Evolutionary conservation across 75 land plant genomes (phyloP).

Genomic region (Pseudotsuga menziesii): DNA sequence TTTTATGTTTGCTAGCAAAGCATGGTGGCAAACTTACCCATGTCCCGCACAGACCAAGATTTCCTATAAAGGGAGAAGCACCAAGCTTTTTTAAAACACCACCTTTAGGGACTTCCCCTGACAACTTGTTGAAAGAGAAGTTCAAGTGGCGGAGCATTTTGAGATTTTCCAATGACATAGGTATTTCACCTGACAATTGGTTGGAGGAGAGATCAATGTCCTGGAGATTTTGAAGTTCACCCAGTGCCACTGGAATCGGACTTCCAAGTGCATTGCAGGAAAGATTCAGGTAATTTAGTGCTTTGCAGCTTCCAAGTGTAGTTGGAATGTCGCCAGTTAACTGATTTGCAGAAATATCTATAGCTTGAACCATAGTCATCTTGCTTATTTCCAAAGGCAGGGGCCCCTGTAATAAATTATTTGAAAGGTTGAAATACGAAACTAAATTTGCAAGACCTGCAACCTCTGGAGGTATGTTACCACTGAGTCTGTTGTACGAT

Average conservation of each 20-base stretch:
- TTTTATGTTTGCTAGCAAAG: background rate
- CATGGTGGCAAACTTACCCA: background rate
- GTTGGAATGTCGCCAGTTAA: slow-evolving; percentile 21
- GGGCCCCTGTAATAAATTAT: background rate
- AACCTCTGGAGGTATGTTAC: background rate
- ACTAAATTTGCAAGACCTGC: background rate
- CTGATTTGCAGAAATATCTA: slow-evolving; percentile 18
- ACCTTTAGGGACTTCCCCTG: slow-evolving; percentile 8
- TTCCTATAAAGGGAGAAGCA: background rate
- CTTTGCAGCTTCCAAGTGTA: slow-evolving; percentile 11
- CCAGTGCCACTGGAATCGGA: slow-evolving; percentile 14
- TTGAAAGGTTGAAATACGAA: background rate
- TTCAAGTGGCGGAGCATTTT: slow-evolving; percentile 4
- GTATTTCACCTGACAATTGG: slow-evolving; percentile 22
- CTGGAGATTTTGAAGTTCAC: slow-evolving; percentile 19
- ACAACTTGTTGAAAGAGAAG: slow-evolving; percentile 13
- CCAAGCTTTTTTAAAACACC: background rate
- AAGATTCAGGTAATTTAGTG: slow-evolving; percentile 16
- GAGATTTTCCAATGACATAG: slow-evolving; percentile 11
- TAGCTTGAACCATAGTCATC: slow-evolving; percentile 17
- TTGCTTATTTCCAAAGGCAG: slow-evolving; percentile 11
- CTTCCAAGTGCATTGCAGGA: slow-evolving; percentile 11
- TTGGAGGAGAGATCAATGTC: slow-evolving; percentile 29
- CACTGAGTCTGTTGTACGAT: background rate
- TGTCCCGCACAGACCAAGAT: background rate